Evolutionary conservation across 495 filamentous ascomycete genomes (phyloP), one percentile per base, ranked within the genome.

Genomic region (Podospora bellae-mahoneyi): DNA sequence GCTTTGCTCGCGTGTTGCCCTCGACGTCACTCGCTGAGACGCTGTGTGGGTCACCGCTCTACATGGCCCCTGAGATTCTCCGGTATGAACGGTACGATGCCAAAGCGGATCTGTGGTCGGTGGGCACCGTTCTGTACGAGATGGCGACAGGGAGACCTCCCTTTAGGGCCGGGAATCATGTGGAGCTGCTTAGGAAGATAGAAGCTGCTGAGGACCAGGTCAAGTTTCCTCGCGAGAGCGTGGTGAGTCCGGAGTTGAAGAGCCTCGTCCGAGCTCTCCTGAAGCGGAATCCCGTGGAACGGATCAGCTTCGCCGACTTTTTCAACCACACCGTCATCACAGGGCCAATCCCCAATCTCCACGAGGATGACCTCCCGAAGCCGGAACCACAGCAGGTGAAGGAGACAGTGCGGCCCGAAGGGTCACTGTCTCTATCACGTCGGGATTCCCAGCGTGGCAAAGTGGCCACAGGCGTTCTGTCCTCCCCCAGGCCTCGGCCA

Each of bases 61-160:
- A 99, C 79, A 99, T 99, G 95, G 95, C 95, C 1, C 95, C 95
- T 2, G 95, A 99, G 79, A 99, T 99, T 67, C 86, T 99, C 56
- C 88, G 94, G 56, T 99, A 97, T 72, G 94, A 99, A 76, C 94
- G 93, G 76, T 99, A 99, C 77, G 94, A 97, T 80, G 92, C 94
- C 58, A 96, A 94, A 75, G 95, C 93, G 55, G 95, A 99, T 82
- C 80, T 99, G 48, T 99, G 95, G 95, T 99, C 95, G 23, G 91
- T 97, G 53, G 95, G 95, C 44, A 97, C 96, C 5, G 95, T 99
- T 9, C 79, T 96, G 23, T 95, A 90, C 76, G 95, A 99, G 82
- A 97, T 98, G 93, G 88, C 96, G 57, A 89, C 89, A 3, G 95
- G 93, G 64, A 90, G 86, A 73, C 93, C 95, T 9, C 95, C 95